Percentiles rank a stretch among this genome's conserved stretches.
Evolutionary conservation across 1,139 yeast genomes (phyloP).

Genomic region (Scheffersomyces illinoinensis): DNA sequence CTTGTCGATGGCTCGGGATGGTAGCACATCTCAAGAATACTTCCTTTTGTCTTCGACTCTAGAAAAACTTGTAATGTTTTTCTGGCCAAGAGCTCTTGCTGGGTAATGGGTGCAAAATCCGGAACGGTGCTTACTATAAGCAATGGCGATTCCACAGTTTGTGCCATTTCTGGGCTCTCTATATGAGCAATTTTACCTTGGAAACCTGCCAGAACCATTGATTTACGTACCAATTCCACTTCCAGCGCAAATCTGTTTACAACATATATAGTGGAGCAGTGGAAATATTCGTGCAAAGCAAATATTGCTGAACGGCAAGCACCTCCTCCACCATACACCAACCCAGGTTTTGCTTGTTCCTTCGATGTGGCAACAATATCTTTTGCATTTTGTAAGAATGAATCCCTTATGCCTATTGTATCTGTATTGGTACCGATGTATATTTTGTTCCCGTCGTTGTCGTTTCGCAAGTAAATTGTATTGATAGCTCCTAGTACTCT

Average conservation of each 20-base stretch:
- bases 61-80: conserved; percentile 26
- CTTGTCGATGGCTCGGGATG: conserved; percentile 24
- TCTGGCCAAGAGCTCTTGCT: conserved; percentile 22
- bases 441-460: conserved; percentile 8
- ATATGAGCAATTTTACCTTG: conserved; percentile 22
- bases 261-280: conserved; percentile 24
- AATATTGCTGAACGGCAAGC: conserved; percentile 33
- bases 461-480: conserved; percentile 25
- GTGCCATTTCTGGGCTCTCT: conserved; percentile 21
- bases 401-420: conserved; percentile 27
- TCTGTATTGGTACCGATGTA: conserved; percentile 31
- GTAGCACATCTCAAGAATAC: conserved; percentile 34
- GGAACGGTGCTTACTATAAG: conserved; percentile 29
- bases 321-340: conserved; percentile 36
- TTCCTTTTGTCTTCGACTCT: conserved; percentile 16
- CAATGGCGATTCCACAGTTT: conserved; percentile 12
- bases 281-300: conserved; percentile 23
- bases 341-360: conserved; percentile 16
- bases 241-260: conserved; percentile 26
- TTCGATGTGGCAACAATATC: conserved; percentile 7
- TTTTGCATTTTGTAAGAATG: conserved; percentile 18
- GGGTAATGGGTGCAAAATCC: conserved; percentile 22
- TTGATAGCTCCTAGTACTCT: conserved; percentile 30
- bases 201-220: conserved; percentile 20
- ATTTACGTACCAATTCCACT: conserved; percentile 17